phyloP scores from a whole-genome alignment of 176 grass and related monocot species.

The Triticum timopheevii region DNA sequence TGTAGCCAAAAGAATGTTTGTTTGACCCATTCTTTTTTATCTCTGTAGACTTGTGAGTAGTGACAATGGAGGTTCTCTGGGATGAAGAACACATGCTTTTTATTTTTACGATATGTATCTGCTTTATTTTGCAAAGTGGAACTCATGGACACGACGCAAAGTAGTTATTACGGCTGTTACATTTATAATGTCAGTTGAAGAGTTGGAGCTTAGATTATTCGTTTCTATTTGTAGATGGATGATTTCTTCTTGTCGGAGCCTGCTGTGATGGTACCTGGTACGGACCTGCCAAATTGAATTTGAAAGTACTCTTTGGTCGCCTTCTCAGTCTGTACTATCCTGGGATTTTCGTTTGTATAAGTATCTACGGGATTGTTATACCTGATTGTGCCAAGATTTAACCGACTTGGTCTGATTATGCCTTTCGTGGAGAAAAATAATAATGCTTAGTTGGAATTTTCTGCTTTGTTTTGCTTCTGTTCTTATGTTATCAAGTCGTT shows the following conservation, averaged over 20 bases:
- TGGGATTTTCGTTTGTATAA: constrained; percentile 18
- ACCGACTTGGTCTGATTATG: not conserved
- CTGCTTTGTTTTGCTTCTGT: not conserved
- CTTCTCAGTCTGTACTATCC: constrained; percentile 22
- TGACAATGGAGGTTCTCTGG: constrained; percentile 53
- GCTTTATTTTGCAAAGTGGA: constrained; percentile 14
- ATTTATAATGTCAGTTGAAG: constrained; percentile 25
- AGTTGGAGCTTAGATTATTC: constrained; percentile 46
- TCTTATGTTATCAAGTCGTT: not conserved
- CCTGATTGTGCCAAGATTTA: not conserved
- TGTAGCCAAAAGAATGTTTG: constrained; percentile 24
- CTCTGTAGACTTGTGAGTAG: constrained; percentile 78
- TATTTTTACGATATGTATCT: constrained; percentile 13
- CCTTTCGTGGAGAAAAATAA: not conserved
- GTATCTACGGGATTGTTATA: not conserved
- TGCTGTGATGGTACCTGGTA: constrained; percentile 48
- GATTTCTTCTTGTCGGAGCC: constrained; percentile 49
- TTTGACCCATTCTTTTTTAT: constrained; percentile 49
- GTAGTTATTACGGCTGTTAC: constrained; percentile 11
- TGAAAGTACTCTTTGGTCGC: constrained; percentile 22
- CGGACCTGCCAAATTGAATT: constrained; percentile 36
- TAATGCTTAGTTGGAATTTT: constrained; percentile 2
- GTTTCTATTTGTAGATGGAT: constrained; percentile 95
- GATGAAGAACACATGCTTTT: constrained; percentile 49
- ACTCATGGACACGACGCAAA: constrained; percentile 17